phyloP scores from a whole-genome alignment of 768 basidiomycete species.

The Tylopilus rubrobrunneus region DNA sequence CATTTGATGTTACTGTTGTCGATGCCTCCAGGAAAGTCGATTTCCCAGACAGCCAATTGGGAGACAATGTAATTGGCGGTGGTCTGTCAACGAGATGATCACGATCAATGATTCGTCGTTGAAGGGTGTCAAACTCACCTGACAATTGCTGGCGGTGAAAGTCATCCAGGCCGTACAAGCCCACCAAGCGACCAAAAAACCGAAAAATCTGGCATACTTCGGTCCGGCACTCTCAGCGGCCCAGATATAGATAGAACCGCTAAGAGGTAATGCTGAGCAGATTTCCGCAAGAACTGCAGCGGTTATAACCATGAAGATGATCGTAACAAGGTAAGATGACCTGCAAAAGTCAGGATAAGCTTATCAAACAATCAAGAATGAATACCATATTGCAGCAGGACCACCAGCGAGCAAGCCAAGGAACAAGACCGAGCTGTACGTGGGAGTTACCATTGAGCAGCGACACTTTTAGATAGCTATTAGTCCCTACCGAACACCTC shows the following conservation, averaged over 20 bases:
- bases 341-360: slow-evolving; percentile 36
- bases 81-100: slow-evolving; percentile 42
- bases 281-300: slow-evolving; percentile 86
- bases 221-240: slow-evolving; percentile 89
- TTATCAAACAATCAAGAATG: background rate
- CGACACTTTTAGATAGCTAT: background rate
- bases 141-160: slow-evolving; percentile 83
- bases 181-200: slow-evolving; percentile 93
- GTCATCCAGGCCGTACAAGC: slow-evolving; percentile 96
- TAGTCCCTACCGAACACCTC: slow-evolving; percentile 63
- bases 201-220: slow-evolving; percentile 81
- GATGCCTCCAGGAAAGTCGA: slow-evolving; percentile 80
- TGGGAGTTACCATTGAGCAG: background rate
- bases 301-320: slow-evolving; percentile 85
- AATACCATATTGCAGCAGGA: slow-evolving; percentile 79
- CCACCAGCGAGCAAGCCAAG: slow-evolving; percentile 82
- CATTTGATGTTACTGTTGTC: slow-evolving; percentile 72
- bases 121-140: slow-evolving; percentile 42
- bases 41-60: slow-evolving; percentile 72
- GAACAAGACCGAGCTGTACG: slow-evolving; percentile 66
- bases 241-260: slow-evolving; percentile 94
- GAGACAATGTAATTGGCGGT: slow-evolving; percentile 90
- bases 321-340: slow-evolving; percentile 80
- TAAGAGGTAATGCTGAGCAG: slow-evolving; percentile 82
- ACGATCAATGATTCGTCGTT: background rate